Conservation (phyloP, 352 stramenopile species). For the Phytophthora quininea region DNA sequence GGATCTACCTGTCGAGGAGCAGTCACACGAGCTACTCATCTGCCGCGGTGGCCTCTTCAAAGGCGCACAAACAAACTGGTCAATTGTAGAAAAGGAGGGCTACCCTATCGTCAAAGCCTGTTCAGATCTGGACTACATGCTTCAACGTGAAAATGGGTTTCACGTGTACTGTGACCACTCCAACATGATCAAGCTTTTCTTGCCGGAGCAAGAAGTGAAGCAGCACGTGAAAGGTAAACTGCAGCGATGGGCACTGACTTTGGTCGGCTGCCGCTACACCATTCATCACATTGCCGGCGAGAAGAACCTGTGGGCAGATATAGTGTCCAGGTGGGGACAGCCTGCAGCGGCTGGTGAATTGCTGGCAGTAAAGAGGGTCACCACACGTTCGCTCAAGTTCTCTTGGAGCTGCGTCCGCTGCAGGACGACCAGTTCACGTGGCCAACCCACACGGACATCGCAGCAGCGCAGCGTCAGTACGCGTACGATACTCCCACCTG, state of each 20-base stretch:
- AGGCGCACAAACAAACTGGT: slow-evolving; percentile 8
- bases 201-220: slow-evolving; percentile 8
- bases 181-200: slow-evolving; percentile 17
- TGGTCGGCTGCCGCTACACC: slow-evolving; percentile 11
- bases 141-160: slow-evolving; percentile 3
- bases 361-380: slow-evolving; percentile 10
- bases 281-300: slow-evolving; percentile 29
- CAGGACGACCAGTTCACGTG: slow-evolving; percentile 13
- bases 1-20: slow-evolving; percentile 2
- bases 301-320: slow-evolving; percentile 24
- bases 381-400: background rate
- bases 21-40: slow-evolving; percentile 12
- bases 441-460: background rate
- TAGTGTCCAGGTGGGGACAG: slow-evolving; percentile 7
- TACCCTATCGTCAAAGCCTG: slow-evolving; percentile 13
- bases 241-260: slow-evolving; percentile 13
- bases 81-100: slow-evolving; percentile 14
- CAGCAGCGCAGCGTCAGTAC: background rate
- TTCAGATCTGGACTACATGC: slow-evolving; percentile 17
- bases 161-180: slow-evolving; percentile 19
- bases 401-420: slow-evolving; percentile 13
- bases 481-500: background rate
- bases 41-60: slow-evolving; percentile 11
- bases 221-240: slow-evolving; percentile 15
- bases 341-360: background rate